Evolutionary conservation across 768 basidiomycete genomes (phyloP), one percentile per base, ranked within the genome.

Genomic region (Boletus vermiculosoides): DNA sequence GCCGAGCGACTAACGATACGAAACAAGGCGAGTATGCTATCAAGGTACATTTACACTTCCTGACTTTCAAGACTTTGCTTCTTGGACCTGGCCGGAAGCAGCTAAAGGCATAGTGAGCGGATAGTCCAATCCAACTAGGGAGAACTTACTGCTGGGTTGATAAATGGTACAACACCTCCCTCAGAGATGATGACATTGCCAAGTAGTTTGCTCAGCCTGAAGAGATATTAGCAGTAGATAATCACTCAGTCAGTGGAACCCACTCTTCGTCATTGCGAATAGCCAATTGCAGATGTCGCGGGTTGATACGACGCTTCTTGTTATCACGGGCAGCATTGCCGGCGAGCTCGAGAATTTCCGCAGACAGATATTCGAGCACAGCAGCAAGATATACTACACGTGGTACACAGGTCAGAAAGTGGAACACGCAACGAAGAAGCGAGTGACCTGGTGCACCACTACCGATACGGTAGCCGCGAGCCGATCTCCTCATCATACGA

Each of bases 291-390:
- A 96, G 78, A 75, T 97, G 94, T 74, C 94, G 88, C 45, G 94
- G 94, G 28, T 95, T 91, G 68, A 96, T 95, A 84, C 94, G 92
- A 62, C 92, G 89, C 78, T 94, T 92, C 82, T 92, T 92, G 81
- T 92, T 92, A 75, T 90, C 90, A 55, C 90, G 88, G 42, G 91
- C 90, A 36, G 91, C 90, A 55, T 91, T 90, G 37, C 94, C 94
- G 58, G 94, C 93, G 44, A 96, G 79, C 77, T 96, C 94, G 65
- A 96, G 84, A 72, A 96, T 94, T 73, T 96, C 94, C 45, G 94
- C 94, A 40, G 92, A 85, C 58, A 95, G 83, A 75, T 96, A 93
- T 71, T 94, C 94, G 56, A 95, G 86, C 56, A 94, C 93, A 45
- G 92, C 92, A 51, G 92, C 93, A 62, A 94, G 87, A 76, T 95